phyloP scores from a whole-genome alignment of 2,329 filamentous ascomycete species.

The Hypomyces rosellus region DNA sequence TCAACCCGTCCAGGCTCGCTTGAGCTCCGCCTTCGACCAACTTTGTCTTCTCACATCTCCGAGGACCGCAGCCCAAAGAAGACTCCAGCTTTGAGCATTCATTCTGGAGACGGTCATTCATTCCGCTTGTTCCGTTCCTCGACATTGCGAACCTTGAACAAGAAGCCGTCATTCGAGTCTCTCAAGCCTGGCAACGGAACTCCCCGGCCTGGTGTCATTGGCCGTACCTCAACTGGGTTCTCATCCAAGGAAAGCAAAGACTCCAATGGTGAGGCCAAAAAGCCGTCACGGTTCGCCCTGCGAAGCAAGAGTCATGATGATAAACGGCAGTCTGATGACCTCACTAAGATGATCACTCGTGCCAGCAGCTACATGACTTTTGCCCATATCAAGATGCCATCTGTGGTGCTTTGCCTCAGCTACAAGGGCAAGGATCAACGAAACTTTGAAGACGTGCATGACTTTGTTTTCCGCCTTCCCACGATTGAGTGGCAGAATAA shows the following conservation, averaged over 20 bases:
- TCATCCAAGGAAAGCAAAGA: constrained; percentile 34
- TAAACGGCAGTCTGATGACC: constrained; percentile 71
- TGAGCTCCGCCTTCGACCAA: constrained; percentile 77
- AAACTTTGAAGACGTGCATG: constrained; percentile 93
- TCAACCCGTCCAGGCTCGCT: constrained; percentile 64
- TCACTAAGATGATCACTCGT: constrained; percentile 92
- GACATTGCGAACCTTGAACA: constrained; percentile 38
- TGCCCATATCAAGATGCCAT: constrained; percentile 88
- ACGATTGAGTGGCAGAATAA: constrained; percentile 96
- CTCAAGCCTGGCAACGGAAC: constrained; percentile 35
- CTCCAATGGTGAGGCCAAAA: constrained; percentile 34
- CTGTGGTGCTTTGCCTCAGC: constrained; percentile 88
- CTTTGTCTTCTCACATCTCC: constrained; percentile 55
- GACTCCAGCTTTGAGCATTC: constrained; percentile 35
- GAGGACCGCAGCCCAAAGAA: constrained; percentile 36
- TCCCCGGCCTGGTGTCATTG: constrained; percentile 36
- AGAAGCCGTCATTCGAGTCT: constrained; percentile 53
- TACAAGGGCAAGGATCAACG: constrained; percentile 95
- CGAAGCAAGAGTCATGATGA: constrained; percentile 46
- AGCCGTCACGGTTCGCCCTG: constrained; percentile 50
- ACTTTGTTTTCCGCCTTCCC: constrained; percentile 94
- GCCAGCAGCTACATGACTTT: constrained; percentile 98
- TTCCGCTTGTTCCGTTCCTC: constrained; percentile 47
- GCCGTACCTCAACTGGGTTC: constrained; percentile 41
- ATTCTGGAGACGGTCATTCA: constrained; percentile 42